Base-by-base conservation (phyloP, 345 rosid genomes). In the Eucalyptus erythrocorys region DNA sequence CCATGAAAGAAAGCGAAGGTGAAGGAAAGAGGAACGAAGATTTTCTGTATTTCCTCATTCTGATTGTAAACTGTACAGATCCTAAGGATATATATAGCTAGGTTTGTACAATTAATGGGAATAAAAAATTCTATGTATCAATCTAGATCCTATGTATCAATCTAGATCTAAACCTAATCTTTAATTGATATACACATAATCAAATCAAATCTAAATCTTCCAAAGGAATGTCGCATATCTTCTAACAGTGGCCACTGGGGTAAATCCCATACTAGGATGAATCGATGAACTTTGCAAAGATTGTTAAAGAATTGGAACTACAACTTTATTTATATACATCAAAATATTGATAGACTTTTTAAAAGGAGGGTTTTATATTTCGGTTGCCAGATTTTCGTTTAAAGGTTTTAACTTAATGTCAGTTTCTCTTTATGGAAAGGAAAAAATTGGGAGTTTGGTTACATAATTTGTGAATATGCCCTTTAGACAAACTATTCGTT, bases 201-300 rank as follows among this genome's bases (percentile, higher is more conserved):
- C n/a, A n/a, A n/a, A n/a, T n/a, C n/a, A n/a, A n/a, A n/a, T n/a
- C n/a, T n/a, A n/a, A n/a, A n/a, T n/a, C n/a, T n/a, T n/a, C n/a
- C n/a, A n/a, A n/a, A n/a, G n/a, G n/a, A n/a, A n/a, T n/a, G n/a
- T n/a, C n/a, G n/a, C n/a, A n/a, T n/a, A n/a, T n/a, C n/a, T n/a
- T n/a, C n/a, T n/a, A n/a, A n/a, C n/a, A n/a, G 2, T 51, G 10
- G 55, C 0, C 1, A 17, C 4, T 17, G 0, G 0, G 24, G 1
- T 1, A 51, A 51, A 51, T 10, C 24, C 4, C 0, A 19, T 51
- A 19, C 2, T 19, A 0, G 0, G 22, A 32, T 66, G 22, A 32
- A 16, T 16, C 0, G 11, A 66, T n/a, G 40, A 66, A 66, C 79
- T 32, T 66, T 32, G 3, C 24, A 32, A 68, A 32, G 6, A 34